Evolutionary conservation across 345 rosid species (phyloP).

Genomic region (Brassica nigra): DNA sequence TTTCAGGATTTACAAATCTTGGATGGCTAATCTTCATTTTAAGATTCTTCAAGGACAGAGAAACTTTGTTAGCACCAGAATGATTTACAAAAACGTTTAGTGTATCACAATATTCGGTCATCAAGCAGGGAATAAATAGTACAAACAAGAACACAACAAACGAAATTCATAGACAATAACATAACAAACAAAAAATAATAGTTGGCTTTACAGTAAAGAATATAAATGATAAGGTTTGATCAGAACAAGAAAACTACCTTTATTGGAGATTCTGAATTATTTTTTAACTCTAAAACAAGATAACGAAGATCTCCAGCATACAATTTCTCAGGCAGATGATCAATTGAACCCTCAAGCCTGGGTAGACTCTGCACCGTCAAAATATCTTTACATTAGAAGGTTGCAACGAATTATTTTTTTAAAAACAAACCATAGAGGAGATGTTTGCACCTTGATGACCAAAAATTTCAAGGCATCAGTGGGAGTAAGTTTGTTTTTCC

Average conservation of each 20-base stretch:
- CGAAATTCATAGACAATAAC: conserved; percentile 22
- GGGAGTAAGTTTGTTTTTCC: conserved; percentile 56
- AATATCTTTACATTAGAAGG: conserved; percentile 18
- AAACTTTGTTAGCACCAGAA: conserved; percentile 33
- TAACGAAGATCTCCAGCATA: conserved; percentile 75
- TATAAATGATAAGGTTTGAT: conserved; percentile 15
- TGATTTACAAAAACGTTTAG: background rate
- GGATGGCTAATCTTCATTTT: conserved; percentile 94
- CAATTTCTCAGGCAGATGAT: conserved; percentile 60
- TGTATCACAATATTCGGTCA: conserved; percentile 22
- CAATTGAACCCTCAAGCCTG: conserved; percentile 80
- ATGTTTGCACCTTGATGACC: conserved; percentile 70
- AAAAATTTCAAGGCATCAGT: conserved; percentile 63
- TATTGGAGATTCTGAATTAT: conserved; percentile 65
- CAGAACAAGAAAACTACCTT: conserved; percentile 54
- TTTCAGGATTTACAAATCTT: conserved; percentile 66
- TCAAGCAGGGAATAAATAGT: conserved; percentile 11
- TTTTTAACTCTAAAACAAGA: conserved; percentile 76
- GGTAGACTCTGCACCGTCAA: conserved; percentile 65
- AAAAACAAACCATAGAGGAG: conserved; percentile 9
- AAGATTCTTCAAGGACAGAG: conserved; percentile 60
- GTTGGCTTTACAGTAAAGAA: background rate
- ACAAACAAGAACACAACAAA: conserved; percentile 13
- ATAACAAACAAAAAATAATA: background rate
- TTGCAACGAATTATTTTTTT: conserved; percentile 10